phyloP scores from a whole-genome alignment of 2,329 filamentous ascomycete species.

The Colletotrichum eremochloae region DNA sequence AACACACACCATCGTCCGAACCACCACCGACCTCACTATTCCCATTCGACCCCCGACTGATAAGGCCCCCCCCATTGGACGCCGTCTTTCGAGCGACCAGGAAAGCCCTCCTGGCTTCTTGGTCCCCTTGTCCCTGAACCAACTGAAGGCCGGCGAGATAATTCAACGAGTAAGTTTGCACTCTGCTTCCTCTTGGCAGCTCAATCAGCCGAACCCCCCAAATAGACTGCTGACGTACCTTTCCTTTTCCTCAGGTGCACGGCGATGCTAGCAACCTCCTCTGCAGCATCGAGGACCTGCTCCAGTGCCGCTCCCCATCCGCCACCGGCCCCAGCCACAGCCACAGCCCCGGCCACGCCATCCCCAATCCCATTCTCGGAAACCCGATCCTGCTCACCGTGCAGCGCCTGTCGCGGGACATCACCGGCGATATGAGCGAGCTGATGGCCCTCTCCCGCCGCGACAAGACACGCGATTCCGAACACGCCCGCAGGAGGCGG shows the following conservation, averaged over 20 bases:
- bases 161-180: constrained; percentile 1
- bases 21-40: neutral
- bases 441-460: constrained; percentile 3
- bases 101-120: neutral
- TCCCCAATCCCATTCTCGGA: neutral
- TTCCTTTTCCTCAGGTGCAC: neutral
- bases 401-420: constrained; percentile 9
- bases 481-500: neutral
- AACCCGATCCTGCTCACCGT: neutral
- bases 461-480: neutral
- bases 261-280: constrained; percentile 12
- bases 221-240: neutral
- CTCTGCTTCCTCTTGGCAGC: neutral
- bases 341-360: neutral
- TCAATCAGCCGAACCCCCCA: too few relatives aligned
- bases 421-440: constrained; percentile 7
- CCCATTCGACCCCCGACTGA: constrained; percentile 1
- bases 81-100: neutral
- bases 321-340: neutral
- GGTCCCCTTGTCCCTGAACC: constrained; percentile 14
- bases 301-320: neutral
- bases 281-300: constrained; percentile 9
- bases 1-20: constrained; percentile 3
- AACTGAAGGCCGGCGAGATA: constrained; percentile 14
- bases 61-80: neutral